Conservation (phyloP, 179 eudicot genomes). For the Silene coronaria region DNA sequence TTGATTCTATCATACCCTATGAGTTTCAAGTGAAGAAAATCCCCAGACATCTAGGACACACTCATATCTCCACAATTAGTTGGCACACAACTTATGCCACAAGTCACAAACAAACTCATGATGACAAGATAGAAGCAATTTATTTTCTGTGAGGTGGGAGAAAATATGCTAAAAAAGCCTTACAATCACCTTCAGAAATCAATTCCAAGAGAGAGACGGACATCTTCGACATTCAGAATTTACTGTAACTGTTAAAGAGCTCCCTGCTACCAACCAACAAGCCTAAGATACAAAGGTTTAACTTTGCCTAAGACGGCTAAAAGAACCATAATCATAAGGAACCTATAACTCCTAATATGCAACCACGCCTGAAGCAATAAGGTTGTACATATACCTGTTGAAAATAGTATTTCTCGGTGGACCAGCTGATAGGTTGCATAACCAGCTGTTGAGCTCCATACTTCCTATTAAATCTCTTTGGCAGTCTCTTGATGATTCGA, state of each 20-base stretch:
- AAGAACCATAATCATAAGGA: not conserved
- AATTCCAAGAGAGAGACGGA: no score
- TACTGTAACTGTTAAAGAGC: no score
- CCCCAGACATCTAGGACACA: no score
- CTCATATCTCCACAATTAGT: no score
- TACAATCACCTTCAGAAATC: no score
- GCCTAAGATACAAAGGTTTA: not conserved
- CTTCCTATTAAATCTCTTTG: constrained; percentile 58
- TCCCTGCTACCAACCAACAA: not conserved
- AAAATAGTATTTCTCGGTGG: constrained; percentile 79
- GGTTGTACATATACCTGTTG: constrained; percentile 56
- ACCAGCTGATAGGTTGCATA: constrained; percentile 99
- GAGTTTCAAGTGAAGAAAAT: not conserved
- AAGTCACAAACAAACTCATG: not conserved
- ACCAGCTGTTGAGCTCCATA: constrained; percentile 50
- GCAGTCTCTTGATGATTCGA: constrained; percentile 66
- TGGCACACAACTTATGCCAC: no score
- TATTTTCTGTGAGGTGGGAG: no score
- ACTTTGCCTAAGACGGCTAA: not conserved
- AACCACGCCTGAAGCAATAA: not conserved
- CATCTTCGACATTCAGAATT: no score
- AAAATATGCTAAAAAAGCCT: no score
- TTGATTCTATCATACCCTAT: not conserved
- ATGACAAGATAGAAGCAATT: not conserved
- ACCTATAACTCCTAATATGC: not conserved